Conservation (phyloP, 768 basidiomycete genomes). For the Trametes cubensis region DNA sequence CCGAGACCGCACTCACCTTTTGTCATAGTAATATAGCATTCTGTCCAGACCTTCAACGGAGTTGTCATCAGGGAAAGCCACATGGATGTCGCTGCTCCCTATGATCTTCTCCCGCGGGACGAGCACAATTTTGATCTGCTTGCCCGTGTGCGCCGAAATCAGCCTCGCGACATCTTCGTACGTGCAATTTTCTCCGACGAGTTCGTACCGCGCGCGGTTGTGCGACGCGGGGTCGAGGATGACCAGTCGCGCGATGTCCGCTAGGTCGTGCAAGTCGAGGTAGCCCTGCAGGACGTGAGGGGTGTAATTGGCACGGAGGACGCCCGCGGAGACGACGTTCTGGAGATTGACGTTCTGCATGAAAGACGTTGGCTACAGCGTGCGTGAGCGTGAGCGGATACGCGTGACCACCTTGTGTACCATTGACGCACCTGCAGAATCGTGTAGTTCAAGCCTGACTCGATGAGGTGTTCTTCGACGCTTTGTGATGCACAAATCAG, state of each 20-base stretch:
- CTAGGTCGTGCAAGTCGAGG: constrained; percentile 38
- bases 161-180: constrained; percentile 32
- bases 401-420: background rate
- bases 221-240: constrained; percentile 35
- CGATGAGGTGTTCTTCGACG: constrained; percentile 42
- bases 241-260: constrained; percentile 32
- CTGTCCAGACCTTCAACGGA: constrained; percentile 31
- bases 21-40: constrained; percentile 40
- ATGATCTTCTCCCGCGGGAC: constrained; percentile 27
- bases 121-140: constrained; percentile 26
- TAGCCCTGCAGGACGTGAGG: constrained; percentile 37
- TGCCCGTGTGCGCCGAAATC: constrained; percentile 22
- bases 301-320: constrained; percentile 30
- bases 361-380: constrained; percentile 35
- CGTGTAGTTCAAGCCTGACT: constrained; percentile 41
- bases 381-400: too few species aligned
- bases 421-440: constrained; percentile 34
- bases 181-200: constrained; percentile 37
- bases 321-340: constrained; percentile 11
- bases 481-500: constrained; percentile 15
- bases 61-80: constrained; percentile 26
- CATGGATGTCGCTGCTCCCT: constrained; percentile 7
- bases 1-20: constrained; percentile 26
- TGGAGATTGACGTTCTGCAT: constrained; percentile 38
- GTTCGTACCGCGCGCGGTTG: constrained; percentile 39